phyloP scores from a whole-genome alignment of 495 filamentous ascomycete genomes.

The Rostrohypoxylon terebratum region DNA sequence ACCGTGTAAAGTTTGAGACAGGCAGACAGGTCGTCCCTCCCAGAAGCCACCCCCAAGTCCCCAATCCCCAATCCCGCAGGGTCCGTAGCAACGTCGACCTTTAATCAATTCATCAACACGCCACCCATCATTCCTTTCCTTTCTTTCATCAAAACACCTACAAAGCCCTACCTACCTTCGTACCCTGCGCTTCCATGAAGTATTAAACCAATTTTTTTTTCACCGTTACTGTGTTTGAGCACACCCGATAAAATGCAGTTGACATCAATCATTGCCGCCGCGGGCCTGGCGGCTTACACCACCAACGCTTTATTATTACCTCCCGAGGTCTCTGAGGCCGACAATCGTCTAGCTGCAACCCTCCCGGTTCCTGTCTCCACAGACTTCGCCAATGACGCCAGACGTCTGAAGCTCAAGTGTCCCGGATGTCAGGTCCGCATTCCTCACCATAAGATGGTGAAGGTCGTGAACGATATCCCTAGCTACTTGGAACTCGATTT shows the following conservation, averaged over 20 bases:
- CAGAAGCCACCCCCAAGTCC: background rate
- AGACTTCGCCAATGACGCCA: constrained; percentile 30
- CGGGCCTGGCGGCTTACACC: constrained; percentile 49
- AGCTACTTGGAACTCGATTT: constrained; percentile 59
- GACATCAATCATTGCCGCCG: constrained; percentile 44
- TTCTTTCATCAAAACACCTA: constrained; percentile 39
- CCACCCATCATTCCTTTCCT: constrained; percentile 38
- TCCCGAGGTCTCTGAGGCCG: constrained; percentile 40
- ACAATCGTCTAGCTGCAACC: constrained; percentile 42
- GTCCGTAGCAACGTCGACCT: constrained; percentile 28
- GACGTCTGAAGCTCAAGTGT: constrained; percentile 55
- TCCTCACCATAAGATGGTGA: constrained; percentile 39
- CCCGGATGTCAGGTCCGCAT: constrained; percentile 56
- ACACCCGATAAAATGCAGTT: constrained; percentile 46
- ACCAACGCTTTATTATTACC: constrained; percentile 51
- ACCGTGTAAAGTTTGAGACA: constrained; percentile 20
- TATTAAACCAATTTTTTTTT: constrained; percentile 32
- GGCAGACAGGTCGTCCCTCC: constrained; percentile 33
- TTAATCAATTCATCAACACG: constrained; percentile 30
- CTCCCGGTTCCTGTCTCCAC: constrained; percentile 46
- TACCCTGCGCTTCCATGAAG: constrained; percentile 42
- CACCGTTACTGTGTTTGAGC: constrained; percentile 25
- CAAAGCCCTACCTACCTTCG: constrained; percentile 19
- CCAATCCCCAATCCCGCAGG: constrained; percentile 14
- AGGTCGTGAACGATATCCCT: constrained; percentile 45